Evolutionary conservation across 176 grass and related monocot species (phyloP).

Genomic region (Oryza officinalis): DNA sequence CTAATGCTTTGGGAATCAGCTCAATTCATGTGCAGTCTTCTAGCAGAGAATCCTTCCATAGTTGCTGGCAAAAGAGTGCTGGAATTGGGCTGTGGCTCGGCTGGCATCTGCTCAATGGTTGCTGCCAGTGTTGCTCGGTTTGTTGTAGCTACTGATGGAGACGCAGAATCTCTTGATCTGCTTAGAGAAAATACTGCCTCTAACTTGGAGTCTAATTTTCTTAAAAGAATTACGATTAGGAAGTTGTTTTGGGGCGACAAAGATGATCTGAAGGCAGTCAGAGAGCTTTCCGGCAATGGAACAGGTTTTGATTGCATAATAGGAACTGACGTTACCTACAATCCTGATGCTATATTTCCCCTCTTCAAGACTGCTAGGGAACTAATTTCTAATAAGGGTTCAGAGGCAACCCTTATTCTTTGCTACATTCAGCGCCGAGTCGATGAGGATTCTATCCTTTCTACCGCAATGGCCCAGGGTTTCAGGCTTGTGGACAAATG

Average conservation of each 20-base stretch:
- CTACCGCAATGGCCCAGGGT: slow-evolving; percentile 37
- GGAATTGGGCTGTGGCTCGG: slow-evolving; percentile 82
- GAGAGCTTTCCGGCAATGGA: slow-evolving; percentile 37
- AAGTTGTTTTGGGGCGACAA: slow-evolving; percentile 77
- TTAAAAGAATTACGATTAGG: slow-evolving; percentile 45
- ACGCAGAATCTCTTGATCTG: slow-evolving; percentile 69
- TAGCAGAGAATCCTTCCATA: slow-evolving; percentile 85
- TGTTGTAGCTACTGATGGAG: slow-evolving; percentile 84
- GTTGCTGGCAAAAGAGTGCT: slow-evolving; percentile 71
- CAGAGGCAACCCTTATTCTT: slow-evolving; percentile 56
- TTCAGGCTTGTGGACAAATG: slow-evolving; percentile 81
- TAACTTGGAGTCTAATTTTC: slow-evolving; percentile 58
- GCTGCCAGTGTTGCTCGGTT: slow-evolving; percentile 54
- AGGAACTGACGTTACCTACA: slow-evolving; percentile 88
- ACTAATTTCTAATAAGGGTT: slow-evolving; percentile 47
- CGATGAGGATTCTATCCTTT: slow-evolving; percentile 66
- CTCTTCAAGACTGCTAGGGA: slow-evolving; percentile 80
- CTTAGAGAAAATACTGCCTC: slow-evolving; percentile 61
- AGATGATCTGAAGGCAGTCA: slow-evolving; percentile 45
- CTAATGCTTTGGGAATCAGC: slow-evolving; percentile 95
- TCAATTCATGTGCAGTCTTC: slow-evolving; percentile 71
- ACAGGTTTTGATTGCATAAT: slow-evolving; percentile 80
- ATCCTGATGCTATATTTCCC: slow-evolving; percentile 68
- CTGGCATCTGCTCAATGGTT: slow-evolving; percentile 93
- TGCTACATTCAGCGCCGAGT: slow-evolving; percentile 86